Conservation (phyloP, 2,329 filamentous ascomycete genomes). For the Xylariales sp. region DNA sequence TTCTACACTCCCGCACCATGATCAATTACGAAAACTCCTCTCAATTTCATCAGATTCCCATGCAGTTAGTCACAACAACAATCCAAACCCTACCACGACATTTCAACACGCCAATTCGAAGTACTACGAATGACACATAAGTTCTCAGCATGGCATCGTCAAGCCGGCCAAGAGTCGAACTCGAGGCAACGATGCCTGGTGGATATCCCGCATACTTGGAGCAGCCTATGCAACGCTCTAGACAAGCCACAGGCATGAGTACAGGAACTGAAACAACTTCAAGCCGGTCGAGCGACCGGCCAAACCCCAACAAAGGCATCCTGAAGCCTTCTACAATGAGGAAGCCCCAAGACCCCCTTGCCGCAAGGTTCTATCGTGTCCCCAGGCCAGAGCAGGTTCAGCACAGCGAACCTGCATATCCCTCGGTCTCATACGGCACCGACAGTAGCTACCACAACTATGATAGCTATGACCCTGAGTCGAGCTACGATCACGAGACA, state of each 20-base stretch:
- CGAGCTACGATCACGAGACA: conserved; percentile 28
- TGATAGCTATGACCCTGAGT: conserved; percentile 25
- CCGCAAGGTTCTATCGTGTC: conserved; percentile 25
- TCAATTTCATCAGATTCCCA: not conserved
- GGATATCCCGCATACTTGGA: conserved; percentile 21
- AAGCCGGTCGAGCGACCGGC: conserved; percentile 15
- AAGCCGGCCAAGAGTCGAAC: conserved; percentile 17
- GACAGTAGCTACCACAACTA: conserved; percentile 22
- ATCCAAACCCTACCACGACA: not conserved
- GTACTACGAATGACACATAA: conserved; percentile 19
- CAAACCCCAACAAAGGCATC: conserved; percentile 22
- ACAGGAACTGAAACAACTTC: conserved; percentile 21
- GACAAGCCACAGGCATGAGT: conserved; percentile 16
- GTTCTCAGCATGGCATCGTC: conserved; percentile 16
- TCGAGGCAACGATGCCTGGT: conserved; percentile 20
- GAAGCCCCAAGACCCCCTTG: conserved; percentile 21
- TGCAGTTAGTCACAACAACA: not conserved
- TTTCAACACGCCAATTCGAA: conserved; percentile 15
- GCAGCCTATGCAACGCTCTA: conserved; percentile 12
- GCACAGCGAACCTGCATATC: conserved; percentile 12
- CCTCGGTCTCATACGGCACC: conserved; percentile 13
- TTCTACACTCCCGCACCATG: conserved; percentile 1
- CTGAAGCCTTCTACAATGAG: conserved; percentile 18
- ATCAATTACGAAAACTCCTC: conserved; percentile 4
- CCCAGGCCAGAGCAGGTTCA: conserved; percentile 16